phyloP scores from a whole-genome alignment of 139 green algal species.

The Micractinium conductrix region DNA sequence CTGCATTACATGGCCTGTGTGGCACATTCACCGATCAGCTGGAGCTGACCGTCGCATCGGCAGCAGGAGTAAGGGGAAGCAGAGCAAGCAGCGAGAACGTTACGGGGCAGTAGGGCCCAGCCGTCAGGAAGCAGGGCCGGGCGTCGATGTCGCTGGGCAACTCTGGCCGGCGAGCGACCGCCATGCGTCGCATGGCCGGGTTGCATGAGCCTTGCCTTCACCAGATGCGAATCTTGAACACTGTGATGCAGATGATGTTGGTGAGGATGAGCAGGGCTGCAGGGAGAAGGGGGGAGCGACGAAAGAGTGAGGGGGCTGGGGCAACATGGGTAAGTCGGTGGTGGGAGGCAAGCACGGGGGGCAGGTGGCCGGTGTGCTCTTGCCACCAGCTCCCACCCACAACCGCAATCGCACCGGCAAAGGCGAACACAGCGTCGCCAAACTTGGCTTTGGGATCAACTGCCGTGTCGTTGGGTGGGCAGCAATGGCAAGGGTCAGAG shows the following conservation, averaged over 20 bases:
- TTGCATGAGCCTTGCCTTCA: too few relatives aligned
- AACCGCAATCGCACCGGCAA: not conserved
- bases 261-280: not conserved
- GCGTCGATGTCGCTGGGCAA: too few relatives aligned
- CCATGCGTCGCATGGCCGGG: too few relatives aligned
- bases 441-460: not conserved
- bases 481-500: not conserved
- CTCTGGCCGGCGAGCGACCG: too few relatives aligned
- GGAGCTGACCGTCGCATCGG: too few relatives aligned
- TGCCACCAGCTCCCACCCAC: not conserved
- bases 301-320: not conserved
- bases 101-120: too few relatives aligned
- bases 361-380: too few relatives aligned
- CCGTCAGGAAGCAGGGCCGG: too few relatives aligned
- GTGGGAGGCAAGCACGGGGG: not conserved
- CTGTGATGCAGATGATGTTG: constrained; percentile 28
- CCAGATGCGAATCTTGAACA: constrained; percentile 13
- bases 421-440: not conserved
- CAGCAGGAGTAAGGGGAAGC: too few relatives aligned
- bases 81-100: too few relatives aligned
- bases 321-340: not conserved
- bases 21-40: too few relatives aligned
- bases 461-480: not conserved
- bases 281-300: not conserved
- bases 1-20: too few relatives aligned